phyloP scores from a whole-genome alignment of 108 stramenopile species.

The Nitzschia inconspicua region DNA sequence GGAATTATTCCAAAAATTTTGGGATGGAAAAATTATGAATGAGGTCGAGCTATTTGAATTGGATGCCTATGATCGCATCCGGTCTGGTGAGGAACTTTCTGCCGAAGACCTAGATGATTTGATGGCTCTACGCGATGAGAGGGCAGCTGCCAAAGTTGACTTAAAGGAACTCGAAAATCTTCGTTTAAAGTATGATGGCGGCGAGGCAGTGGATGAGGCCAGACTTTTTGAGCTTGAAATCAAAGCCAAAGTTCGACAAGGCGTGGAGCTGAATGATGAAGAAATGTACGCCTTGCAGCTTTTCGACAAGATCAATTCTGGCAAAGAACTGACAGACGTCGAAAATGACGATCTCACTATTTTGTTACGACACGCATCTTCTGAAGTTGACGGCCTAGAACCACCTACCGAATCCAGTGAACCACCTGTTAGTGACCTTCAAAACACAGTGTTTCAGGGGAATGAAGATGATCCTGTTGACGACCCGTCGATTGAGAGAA shows the following conservation, averaged over 20 bases:
- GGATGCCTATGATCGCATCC: background rate
- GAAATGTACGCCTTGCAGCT: conserved; percentile 19
- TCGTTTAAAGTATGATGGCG: no score
- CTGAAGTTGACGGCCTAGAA: background rate
- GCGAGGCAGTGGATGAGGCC: no score
- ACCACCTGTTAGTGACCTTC: background rate
- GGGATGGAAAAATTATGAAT: background rate
- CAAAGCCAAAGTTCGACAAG: no score
- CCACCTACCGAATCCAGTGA: background rate
- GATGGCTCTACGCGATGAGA: no score
- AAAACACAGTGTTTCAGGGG: no score
- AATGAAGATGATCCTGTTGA: no score
- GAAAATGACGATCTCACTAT: conserved; percentile 22
- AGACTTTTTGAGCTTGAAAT: no score
- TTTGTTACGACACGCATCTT: background rate
- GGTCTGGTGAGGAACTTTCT: no score
- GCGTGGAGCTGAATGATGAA: conserved; percentile 20
- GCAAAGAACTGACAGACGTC: conserved; percentile 6
- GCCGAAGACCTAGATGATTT: background rate
- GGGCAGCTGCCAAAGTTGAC: background rate
- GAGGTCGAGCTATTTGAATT: conserved; percentile 7
- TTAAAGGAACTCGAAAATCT: no score
- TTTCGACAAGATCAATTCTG: conserved; percentile 6
- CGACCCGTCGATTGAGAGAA: background rate
- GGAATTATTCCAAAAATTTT: background rate